Base-by-base conservation (phyloP, 805 yeast genomes). In the Brettanomyces sp. region DNA sequence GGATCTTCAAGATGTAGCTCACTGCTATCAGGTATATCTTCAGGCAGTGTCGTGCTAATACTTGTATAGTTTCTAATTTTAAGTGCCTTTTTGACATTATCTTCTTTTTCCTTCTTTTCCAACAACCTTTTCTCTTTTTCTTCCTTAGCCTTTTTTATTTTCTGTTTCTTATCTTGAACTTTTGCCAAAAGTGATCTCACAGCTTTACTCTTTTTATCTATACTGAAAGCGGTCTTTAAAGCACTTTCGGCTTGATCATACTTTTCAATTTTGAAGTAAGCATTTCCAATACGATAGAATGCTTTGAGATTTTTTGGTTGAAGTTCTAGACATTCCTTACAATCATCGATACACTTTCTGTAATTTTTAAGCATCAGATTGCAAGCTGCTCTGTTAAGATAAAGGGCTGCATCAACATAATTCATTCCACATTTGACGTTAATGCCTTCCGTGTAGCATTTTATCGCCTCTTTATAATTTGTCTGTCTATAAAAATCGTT, bases 381-480 rank as follows among this genome's bases (percentile, higher is more conserved):
- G 64, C 96, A 85, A 2, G 96, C 96, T 1, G 98, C 95, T 49
- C 96, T 74, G 62, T 93, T 93, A 46, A 82, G 67, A 51, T 73
- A 80, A 42, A 93, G 69, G 0, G 91, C 79, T 3, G 78, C 74
- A 35, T 77, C 76, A 24, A 88, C 66, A 4, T 65, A 69, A 12
- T 64, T 62, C 13, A 73, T 82, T 4, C 72, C 79, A 57, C 88
- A 78, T 41, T 79, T 75, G 35, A 85, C 78, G 11, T 79, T 88
- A 24, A 93, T 56, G 2, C 95, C 98, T 58, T 85, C 80, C 33
- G 82, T 80, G 57, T 93, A 93, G 56, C 70, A 82, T 45, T 78
- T 83, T 38, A 86, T 69, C 0, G 99, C 99, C 51, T 79, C 78
- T 46, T 76, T 73, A 65, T 76, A 93, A 55, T 81, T 78, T 55